These are phyloP conservation scores for Udeniomyces megalosporus DNA, from an alignment of 768 basidiomycete species.

Conservation along the genomic window DNA sequence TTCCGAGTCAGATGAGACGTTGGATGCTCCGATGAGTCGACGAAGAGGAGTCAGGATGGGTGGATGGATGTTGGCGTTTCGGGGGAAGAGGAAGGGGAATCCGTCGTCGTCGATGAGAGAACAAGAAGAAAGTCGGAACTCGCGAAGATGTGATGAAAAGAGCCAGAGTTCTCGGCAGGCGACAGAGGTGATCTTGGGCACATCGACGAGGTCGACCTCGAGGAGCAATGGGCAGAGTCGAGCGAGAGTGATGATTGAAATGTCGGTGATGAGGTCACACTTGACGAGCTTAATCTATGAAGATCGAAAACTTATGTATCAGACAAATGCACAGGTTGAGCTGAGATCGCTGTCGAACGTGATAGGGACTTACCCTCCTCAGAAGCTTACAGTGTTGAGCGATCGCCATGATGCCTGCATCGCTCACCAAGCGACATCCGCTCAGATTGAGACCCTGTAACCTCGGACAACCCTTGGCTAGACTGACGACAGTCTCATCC, in stretches of 20 bases:
- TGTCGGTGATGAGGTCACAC: slow-evolving; percentile 63
- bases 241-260: slow-evolving; percentile 57
- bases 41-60: background rate
- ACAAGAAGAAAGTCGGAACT: slow-evolving; percentile 73
- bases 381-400: slow-evolving; percentile 59
- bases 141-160: slow-evolving; percentile 65
- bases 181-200: slow-evolving; percentile 56
- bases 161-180: slow-evolving; percentile 72
- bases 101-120: slow-evolving; percentile 60
- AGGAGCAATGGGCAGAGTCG: slow-evolving; percentile 67
- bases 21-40: background rate
- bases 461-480: slow-evolving; percentile 52
- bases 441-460: slow-evolving; percentile 85
- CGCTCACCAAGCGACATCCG: slow-evolving; percentile 64
- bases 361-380: slow-evolving; percentile 38
- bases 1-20: background rate
- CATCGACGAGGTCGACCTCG: slow-evolving; percentile 83
- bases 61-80: slow-evolving; percentile 22
- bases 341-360: background rate
- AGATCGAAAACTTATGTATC: background rate
- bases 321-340: background rate
- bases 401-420: slow-evolving; percentile 57
- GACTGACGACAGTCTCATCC: slow-evolving; percentile 51
- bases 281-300: slow-evolving; percentile 51
- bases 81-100: slow-evolving; percentile 53